These are phyloP conservation scores for Arthrinium phaeospermum DNA, from an alignment of 2,329 filamentous ascomycete genomes.

Conservation along the genomic window DNA sequence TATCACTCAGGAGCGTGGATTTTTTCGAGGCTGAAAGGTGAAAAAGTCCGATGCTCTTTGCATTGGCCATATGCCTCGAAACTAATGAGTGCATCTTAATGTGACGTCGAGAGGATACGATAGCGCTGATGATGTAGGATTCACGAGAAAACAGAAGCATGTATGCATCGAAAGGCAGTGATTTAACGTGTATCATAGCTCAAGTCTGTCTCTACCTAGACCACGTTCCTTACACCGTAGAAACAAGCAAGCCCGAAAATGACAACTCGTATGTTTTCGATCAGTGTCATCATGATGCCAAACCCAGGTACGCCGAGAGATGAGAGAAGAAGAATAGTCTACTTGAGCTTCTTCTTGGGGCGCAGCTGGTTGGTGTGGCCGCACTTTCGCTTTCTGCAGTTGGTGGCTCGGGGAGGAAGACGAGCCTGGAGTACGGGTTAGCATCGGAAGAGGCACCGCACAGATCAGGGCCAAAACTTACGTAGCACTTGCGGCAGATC, in stretches of 20 bases:
- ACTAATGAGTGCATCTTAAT: too few species aligned
- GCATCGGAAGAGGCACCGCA: slow-evolving; percentile 12
- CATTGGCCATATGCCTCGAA: background rate
- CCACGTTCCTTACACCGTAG: slow-evolving; percentile 17
- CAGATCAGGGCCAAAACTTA: slow-evolving; percentile 56
- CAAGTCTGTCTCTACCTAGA: slow-evolving; percentile 26
- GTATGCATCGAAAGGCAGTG: slow-evolving; percentile 14
- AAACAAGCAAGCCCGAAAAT: slow-evolving; percentile 17
- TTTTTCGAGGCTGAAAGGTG: background rate
- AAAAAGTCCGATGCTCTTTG: background rate
- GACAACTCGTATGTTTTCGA: slow-evolving; percentile 24
- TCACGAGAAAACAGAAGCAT: background rate
- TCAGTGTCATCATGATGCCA: slow-evolving; percentile 36
- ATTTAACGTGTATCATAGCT: slow-evolving; percentile 25
- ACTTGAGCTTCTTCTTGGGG: slow-evolving; percentile 99
- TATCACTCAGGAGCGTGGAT: background rate
- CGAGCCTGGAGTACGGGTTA: slow-evolving; percentile 61
- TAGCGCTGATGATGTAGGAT: background rate
- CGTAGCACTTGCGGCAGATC: slow-evolving; percentile 99
- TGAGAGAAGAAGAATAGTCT: slow-evolving; percentile 55
- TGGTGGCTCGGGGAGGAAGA: slow-evolving; percentile 97
- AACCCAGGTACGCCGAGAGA: slow-evolving; percentile 45
- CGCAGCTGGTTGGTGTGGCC: slow-evolving; percentile 99
- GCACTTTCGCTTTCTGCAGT: slow-evolving; percentile 99
- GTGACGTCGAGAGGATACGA: background rate